A percentile compares a stretch with the other conserved stretches of the same genome.
These are phyloP conservation scores for Leucoagaricus sp. DNA, from an alignment of 1,284 basidiomycete genomes.

Conservation along the genomic window DNA sequence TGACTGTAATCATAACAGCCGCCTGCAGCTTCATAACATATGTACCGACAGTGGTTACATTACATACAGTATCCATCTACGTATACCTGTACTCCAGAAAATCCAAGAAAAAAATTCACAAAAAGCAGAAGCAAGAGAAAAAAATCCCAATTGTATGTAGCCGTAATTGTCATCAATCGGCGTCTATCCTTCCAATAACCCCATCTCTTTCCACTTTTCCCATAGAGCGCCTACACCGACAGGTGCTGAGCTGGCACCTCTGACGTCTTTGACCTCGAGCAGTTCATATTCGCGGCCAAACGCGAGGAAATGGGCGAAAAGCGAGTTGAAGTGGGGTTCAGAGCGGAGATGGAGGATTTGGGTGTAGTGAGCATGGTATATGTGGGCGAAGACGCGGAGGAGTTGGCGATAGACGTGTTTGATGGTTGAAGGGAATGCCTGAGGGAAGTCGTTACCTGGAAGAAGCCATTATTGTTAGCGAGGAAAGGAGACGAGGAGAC, in stretches of 20 bases:
- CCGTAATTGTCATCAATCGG: slow-evolving; percentile 5
- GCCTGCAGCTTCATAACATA: neutral
- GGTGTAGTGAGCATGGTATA: slow-evolving; percentile 94
- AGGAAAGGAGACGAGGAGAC: neutral
- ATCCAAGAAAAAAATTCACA: neutral
- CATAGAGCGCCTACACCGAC: slow-evolving; percentile 85
- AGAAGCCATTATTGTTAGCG: neutral
- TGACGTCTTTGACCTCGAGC: slow-evolving; percentile 88
- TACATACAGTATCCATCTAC: neutral
- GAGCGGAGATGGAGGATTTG: slow-evolving; percentile 93
- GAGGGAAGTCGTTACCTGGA: slow-evolving; percentile 84
- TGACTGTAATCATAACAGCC: slow-evolving; percentile 2
- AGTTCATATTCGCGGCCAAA: slow-evolving; percentile 94
- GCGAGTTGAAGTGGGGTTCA: slow-evolving; percentile 97
- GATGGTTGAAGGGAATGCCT: slow-evolving; percentile 87
- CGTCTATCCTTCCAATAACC: slow-evolving; percentile 44
- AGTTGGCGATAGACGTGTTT: slow-evolving; percentile 98
- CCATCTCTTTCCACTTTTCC: slow-evolving; percentile 86
- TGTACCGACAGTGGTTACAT: neutral
- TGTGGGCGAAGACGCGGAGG: slow-evolving; percentile 95
- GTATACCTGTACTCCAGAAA: neutral
- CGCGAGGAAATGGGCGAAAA: slow-evolving; percentile 96
- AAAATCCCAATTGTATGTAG: neutral
- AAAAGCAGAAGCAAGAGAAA: neutral
- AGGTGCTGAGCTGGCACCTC: slow-evolving; percentile 60